Conservation (phyloP, 805 yeast species). For the Kazachstania martiniae region DNA sequence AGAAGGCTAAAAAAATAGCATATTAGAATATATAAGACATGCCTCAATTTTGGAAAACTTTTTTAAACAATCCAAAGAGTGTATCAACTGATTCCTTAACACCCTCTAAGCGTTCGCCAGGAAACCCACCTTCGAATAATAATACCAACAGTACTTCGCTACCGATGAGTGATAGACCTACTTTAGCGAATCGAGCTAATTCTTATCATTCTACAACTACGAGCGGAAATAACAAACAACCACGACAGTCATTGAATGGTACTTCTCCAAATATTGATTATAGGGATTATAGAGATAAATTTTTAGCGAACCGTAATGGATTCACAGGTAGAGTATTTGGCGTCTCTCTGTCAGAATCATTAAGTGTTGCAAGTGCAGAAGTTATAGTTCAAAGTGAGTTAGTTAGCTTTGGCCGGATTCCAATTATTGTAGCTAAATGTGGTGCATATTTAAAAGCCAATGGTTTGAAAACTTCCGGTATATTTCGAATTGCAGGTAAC, state of each 20-base stretch:
- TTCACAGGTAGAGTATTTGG: constrained; percentile 58
- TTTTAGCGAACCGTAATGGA: constrained; percentile 27
- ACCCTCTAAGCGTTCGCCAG: too few species aligned
- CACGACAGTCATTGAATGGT: neutral
- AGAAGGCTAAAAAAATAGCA: neutral
- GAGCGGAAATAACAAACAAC: neutral
- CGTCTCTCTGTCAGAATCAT: constrained; percentile 59
- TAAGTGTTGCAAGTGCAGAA: constrained; percentile 54
- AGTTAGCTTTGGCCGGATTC: constrained; percentile 77
- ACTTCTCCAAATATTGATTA: constrained; percentile 9
- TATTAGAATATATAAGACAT: constrained; percentile 4
- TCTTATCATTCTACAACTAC: constrained; percentile 6
- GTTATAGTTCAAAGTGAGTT: constrained; percentile 52
- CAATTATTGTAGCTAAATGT: constrained; percentile 91
- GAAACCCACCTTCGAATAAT: neutral
- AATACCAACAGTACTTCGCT: neutral
- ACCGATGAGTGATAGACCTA: constrained; percentile 5
- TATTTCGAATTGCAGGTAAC: constrained; percentile 88
- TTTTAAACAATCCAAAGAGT: constrained; percentile 25
- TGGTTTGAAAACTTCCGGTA: constrained; percentile 76
- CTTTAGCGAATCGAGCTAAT: constrained; percentile 6
- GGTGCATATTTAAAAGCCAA: constrained; percentile 75
- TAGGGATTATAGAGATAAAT: constrained; percentile 30
- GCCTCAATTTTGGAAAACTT: constrained; percentile 24
- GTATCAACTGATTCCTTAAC: constrained; percentile 23